These are phyloP conservation scores for Asterochloris erici DNA, from an alignment of 139 green algal species.

Conservation along the genomic window DNA sequence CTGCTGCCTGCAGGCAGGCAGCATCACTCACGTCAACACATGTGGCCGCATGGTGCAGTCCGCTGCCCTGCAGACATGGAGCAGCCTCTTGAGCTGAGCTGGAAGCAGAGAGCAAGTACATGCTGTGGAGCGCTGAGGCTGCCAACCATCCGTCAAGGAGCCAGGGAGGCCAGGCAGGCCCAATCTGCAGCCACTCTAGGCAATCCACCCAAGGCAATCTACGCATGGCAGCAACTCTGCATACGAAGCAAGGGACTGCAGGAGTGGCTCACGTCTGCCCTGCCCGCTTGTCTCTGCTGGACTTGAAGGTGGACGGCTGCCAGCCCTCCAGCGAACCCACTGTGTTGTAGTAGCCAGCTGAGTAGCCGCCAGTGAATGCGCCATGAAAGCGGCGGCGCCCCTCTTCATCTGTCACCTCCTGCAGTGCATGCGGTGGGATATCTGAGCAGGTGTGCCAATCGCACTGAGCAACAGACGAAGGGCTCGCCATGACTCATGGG, in stretches of 20 bases:
- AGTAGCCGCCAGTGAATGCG: slow-evolving; percentile 94
- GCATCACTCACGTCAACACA: too few relatives aligned
- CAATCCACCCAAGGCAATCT: background rate
- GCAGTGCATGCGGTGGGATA: slow-evolving; percentile 6
- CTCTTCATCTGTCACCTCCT: slow-evolving; percentile 81
- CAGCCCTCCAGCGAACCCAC: slow-evolving; percentile 86
- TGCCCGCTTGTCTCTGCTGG: slow-evolving; percentile 46
- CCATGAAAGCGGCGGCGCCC: slow-evolving; percentile 87
- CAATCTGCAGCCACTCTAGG: background rate
- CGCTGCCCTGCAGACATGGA: background rate
- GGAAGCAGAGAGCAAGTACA: too few relatives aligned
- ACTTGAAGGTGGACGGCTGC: slow-evolving; percentile 72
- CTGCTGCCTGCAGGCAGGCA: slow-evolving; percentile 38
- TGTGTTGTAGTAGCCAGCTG: slow-evolving; percentile 93
- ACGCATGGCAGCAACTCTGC: background rate
- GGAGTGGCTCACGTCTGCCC: background rate
- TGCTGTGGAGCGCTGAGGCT: too few relatives aligned
- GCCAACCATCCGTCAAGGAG: too few relatives aligned
- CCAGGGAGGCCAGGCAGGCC: background rate
- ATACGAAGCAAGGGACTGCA: background rate
- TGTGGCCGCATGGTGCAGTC: too few relatives aligned
- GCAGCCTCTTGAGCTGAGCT: too few relatives aligned
- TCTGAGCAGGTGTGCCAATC: too few relatives aligned
- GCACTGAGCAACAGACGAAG: background rate
- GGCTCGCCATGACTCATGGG: background rate